Evolutionary conservation across 176 grass and related monocot species (phyloP).

Genomic region (Saccharum officinarum): DNA sequence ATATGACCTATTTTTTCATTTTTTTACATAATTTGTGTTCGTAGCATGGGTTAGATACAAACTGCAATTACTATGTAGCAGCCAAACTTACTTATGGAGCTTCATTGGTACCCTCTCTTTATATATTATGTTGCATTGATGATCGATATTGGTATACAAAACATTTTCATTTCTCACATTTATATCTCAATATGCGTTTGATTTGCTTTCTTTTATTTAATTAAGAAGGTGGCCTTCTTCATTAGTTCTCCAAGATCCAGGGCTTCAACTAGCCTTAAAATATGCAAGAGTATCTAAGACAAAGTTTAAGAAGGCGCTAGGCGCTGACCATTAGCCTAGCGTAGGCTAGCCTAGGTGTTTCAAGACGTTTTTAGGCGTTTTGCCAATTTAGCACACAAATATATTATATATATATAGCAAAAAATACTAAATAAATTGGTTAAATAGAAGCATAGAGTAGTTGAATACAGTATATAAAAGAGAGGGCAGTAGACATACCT

Average conservation of each 20-base stretch:
- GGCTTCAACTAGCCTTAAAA: conserved; percentile 65
- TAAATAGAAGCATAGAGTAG: too few species aligned
- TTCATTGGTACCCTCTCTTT: conserved; percentile 13
- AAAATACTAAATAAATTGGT: too few species aligned
- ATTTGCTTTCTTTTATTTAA: conserved; percentile 14
- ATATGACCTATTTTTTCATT: background rate
- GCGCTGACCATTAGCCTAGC: too few species aligned
- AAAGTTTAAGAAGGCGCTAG: too few species aligned
- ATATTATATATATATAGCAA: too few species aligned
- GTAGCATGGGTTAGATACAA: conserved; percentile 71
- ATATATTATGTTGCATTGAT: conserved; percentile 5
- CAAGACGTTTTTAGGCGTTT: too few species aligned
- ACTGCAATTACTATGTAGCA: conserved; percentile 49
- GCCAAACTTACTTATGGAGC: conserved; percentile 49
- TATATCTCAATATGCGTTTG: conserved; percentile 1
- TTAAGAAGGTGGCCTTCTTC: conserved; percentile 70
- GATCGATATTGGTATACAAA: background rate
- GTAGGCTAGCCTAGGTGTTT: too few species aligned
- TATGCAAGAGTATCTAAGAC: conserved; percentile 58
- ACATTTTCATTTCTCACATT: background rate
- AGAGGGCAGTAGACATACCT: too few species aligned
- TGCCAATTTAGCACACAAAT: too few species aligned
- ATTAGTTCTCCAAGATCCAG: conserved; percentile 73
- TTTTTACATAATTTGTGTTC: conserved; percentile 16
- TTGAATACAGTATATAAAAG: too few species aligned